Evolutionary conservation across 768 basidiomycete genomes (phyloP), one percentile per base, ranked within the genome.

Genomic region (Suillus subaureus): DNA sequence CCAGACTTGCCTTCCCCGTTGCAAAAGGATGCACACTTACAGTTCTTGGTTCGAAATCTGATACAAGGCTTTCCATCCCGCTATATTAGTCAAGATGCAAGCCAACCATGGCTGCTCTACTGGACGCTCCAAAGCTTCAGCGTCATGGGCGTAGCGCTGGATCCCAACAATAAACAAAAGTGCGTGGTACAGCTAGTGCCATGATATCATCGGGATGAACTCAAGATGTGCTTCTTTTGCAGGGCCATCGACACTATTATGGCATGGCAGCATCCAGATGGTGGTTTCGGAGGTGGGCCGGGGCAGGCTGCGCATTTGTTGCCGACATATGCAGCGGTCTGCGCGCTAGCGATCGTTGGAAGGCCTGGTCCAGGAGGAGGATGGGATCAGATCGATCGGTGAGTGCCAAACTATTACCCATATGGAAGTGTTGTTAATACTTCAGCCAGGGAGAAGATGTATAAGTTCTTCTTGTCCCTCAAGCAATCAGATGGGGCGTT

Each of bases 401-500:
- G 68, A 39, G 85, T 66, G 13, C 8, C 16, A 2, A 12, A 8
- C 9, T 28, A 33, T 33, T 42, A 37, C 23, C n/a, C 23, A 7
- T 31, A 35, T 26, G 35, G 15, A 18, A n/a, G 63, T 54, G 62
- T 15, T 31, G 57, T 57, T 37, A 33, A 55, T 42, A 5, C 9
- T 21, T 4, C 11, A n/a, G n/a, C 47, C 67, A 92, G 94, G 49
- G 79, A 87, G 70, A 89, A 86, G 68, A 83, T 96, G 72, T 97
- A 98, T 75, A 77, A 86, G 4, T 97, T 94, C 78, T 96, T 97
- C 79, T 87, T 97, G 87, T 89, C 91, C 1, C 77, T 98, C 67
- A 99, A 99, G 75, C 90, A 94, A 71, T 84, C 88, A 2, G 96
- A 99, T 73, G 97, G 97, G 0, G 95, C 95, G 0, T 99, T 98